phyloP scores from a whole-genome alignment of 805 yeast genomes.

The Wickerhamomyces bovis region DNA sequence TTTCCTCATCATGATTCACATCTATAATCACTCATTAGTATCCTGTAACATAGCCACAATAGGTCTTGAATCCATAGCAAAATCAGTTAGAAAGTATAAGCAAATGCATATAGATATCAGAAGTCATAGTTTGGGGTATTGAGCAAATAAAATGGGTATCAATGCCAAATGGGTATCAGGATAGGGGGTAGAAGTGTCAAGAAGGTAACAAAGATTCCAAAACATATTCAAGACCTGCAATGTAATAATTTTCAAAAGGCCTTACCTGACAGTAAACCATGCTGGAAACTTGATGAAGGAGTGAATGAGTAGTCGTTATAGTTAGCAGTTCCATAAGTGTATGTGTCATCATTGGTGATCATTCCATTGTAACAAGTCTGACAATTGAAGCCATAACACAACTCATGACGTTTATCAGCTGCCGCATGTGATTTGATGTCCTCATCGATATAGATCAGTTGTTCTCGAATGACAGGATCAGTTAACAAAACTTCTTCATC shows the following conservation, averaged over 20 bases:
- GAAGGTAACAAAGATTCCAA: background rate
- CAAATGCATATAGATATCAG: background rate
- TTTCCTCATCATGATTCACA: background rate
- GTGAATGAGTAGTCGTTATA: slow-evolving; percentile 2
- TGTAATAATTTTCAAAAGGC: background rate
- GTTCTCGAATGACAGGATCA: background rate
- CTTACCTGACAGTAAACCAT: slow-evolving; percentile 1
- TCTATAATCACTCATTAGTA: background rate
- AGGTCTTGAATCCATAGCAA: background rate
- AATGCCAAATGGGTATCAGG: background rate
- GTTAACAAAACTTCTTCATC: background rate
- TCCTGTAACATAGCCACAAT: background rate
- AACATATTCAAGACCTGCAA: background rate
- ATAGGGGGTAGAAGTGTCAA: background rate
- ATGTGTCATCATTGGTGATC: background rate
- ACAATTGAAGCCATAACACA: background rate
- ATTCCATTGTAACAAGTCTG: background rate
- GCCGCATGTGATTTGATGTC: background rate
- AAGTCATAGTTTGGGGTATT: background rate
- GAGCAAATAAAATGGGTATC: background rate
- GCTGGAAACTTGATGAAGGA: background rate
- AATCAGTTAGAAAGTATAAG: background rate
- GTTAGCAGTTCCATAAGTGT: background rate
- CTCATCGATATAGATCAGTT: background rate
- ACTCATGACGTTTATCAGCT: background rate